phyloP scores from a whole-genome alignment of 495 filamentous ascomycete genomes.

The Aspergillus mulundensis region DNA sequence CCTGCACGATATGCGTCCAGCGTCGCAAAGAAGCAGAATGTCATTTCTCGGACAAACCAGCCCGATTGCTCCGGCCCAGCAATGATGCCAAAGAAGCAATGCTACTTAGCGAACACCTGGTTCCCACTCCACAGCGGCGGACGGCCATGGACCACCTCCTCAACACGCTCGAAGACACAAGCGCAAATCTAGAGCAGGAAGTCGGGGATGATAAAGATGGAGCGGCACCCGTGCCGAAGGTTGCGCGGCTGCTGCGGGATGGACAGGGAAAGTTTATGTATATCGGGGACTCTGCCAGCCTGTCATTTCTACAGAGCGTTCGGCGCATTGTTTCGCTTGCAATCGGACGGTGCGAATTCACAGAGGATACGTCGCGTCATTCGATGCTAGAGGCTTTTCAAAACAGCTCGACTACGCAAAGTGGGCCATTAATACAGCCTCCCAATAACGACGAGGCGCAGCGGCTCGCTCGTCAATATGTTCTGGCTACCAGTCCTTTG shows the following conservation, averaged over 20 bases:
- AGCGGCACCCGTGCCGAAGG: slow-evolving; percentile 38
- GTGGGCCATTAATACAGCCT: slow-evolving; percentile 27
- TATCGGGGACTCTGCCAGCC: slow-evolving; percentile 67
- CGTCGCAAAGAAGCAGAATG: slow-evolving; percentile 49
- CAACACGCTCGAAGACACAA: slow-evolving; percentile 36
- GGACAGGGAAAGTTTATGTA: slow-evolving; percentile 58
- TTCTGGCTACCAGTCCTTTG: slow-evolving; percentile 39
- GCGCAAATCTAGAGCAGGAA: slow-evolving; percentile 33
- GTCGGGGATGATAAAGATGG: slow-evolving; percentile 37
- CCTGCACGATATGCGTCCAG: slow-evolving; percentile 64
- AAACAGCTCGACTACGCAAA: slow-evolving; percentile 34
- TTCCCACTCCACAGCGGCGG: slow-evolving; percentile 32
- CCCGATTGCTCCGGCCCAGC: slow-evolving; percentile 32
- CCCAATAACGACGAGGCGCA: slow-evolving; percentile 35
- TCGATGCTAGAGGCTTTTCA: slow-evolving; percentile 60
- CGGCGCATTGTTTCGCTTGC: slow-evolving; percentile 68
- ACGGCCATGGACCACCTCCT: slow-evolving; percentile 41
- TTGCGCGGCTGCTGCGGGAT: slow-evolving; percentile 51
- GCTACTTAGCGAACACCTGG: slow-evolving; percentile 37
- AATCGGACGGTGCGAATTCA: slow-evolving; percentile 62
- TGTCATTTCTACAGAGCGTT: slow-evolving; percentile 68
- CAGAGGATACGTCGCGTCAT: slow-evolving; percentile 63
- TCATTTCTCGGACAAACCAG: slow-evolving; percentile 42
- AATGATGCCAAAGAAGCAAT: slow-evolving; percentile 33
- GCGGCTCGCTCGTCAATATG: slow-evolving; percentile 33